Conservation (phyloP, 352 stramenopile species). For the Globisporangium echinulatum region DNA sequence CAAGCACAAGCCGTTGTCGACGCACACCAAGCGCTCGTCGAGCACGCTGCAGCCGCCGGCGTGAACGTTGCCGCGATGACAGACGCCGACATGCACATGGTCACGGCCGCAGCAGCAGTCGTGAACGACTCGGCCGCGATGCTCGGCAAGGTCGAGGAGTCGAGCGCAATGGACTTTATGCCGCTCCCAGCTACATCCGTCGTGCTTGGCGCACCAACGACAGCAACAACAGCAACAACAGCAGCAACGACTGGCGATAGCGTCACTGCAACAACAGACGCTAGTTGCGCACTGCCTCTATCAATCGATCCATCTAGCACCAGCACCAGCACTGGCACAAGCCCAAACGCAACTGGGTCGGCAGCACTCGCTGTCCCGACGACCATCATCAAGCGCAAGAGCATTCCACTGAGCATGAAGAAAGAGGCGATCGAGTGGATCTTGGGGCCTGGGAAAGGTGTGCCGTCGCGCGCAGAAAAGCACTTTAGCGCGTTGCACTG, state of each 20-base stretch:
- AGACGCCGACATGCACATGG: constrained; percentile 8
- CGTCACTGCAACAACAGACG: not conserved
- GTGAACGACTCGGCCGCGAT: not conserved
- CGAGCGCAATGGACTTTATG: constrained; percentile 21
- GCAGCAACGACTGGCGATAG: not conserved
- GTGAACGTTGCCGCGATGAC: constrained; percentile 2
- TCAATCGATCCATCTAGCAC: not conserved
- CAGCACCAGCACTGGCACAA: not conserved
- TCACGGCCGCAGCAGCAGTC: not conserved
- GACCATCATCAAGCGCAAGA: constrained; percentile 52
- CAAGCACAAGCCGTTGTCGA: constrained; percentile 18
- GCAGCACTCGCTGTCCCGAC: not conserved
- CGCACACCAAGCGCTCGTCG: constrained; percentile 12
- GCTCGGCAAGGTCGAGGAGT: constrained; percentile 1
- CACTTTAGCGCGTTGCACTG: constrained; percentile 66
- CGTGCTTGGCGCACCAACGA: constrained; percentile 8
- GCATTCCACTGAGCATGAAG: constrained; percentile 75
- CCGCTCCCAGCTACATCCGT: constrained; percentile 17
- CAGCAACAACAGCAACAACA: not conserved
- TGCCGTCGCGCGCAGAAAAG: constrained; percentile 64
- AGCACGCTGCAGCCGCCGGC: constrained; percentile 12
- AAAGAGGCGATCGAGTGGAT: constrained; percentile 83
- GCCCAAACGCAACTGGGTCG: not conserved
- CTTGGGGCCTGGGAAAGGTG: constrained; percentile 56
- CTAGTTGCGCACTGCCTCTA: not conserved